A percentile compares a stretch with the other conserved stretches of the same genome.
Conservation (phyloP, 2,329 filamentous ascomycete genomes). For the Calonectria honghensis region DNA sequence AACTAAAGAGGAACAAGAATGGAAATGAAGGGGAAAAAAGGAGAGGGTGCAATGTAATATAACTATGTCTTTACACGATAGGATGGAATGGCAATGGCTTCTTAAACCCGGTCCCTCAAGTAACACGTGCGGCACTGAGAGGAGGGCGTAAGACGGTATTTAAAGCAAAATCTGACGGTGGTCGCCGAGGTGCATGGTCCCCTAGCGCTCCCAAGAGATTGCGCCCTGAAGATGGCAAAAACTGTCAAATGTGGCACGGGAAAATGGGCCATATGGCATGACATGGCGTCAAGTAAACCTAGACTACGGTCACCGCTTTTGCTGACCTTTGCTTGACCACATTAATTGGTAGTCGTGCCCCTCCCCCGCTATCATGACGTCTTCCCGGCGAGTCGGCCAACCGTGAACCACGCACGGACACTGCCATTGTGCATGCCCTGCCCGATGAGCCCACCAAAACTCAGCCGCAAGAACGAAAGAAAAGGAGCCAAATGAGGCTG, state of each 20-base stretch:
- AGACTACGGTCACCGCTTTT: not conserved
- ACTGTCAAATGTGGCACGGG: not conserved
- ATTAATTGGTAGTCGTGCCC: not conserved
- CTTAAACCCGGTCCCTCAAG: not conserved
- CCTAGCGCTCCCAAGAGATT: not conserved
- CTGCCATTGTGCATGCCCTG: not conserved
- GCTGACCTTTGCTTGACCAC: not conserved
- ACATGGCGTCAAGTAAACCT: not conserved
- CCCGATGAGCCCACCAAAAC: not conserved
- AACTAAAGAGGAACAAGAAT: slow-evolving; percentile 4
- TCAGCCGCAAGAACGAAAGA: not conserved
- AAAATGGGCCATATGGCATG: not conserved
- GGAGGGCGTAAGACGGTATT: not conserved
- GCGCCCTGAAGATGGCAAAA: not conserved
- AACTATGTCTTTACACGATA: slow-evolving; percentile 11
- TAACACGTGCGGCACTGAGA: not conserved
- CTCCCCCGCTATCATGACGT: slow-evolving; percentile 9
- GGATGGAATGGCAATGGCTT: not conserved
- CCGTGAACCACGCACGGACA: not conserved
- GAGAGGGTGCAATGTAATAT: not conserved
- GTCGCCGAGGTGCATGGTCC: not conserved
- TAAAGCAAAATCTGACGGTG: not conserved
- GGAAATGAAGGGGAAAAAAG: not conserved
- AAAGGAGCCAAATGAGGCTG: not conserved
- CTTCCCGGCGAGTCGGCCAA: not conserved